Percentiles rank a stretch among this genome's conserved stretches.
Evolutionary conservation across 169 alveolate genomes (phyloP).

Genomic region (Cryptosporidium tyzzeri): DNA sequence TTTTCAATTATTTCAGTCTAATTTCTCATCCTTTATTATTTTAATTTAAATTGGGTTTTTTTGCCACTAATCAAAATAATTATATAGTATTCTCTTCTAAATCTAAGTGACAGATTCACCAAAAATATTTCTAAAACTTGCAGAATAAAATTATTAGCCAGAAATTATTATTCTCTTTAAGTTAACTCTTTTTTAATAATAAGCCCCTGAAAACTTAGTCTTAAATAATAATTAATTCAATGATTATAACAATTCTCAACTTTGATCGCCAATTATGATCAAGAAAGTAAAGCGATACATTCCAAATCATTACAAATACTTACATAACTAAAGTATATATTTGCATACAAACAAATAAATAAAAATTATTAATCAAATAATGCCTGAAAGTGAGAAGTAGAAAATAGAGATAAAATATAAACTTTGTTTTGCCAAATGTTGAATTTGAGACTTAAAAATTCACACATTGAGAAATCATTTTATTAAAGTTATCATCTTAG

Average conservation of each 20-base stretch:
- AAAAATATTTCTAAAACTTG: too few species aligned
- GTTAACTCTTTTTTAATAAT: not conserved
- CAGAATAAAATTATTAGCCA: not conserved
- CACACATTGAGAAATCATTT: not conserved
- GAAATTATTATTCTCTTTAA: not conserved
- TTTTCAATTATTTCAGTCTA: too few species aligned
- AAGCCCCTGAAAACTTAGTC: not conserved
- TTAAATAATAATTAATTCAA: too few species aligned
- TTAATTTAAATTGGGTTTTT: too few species aligned
- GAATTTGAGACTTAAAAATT: slow-evolving; percentile 2
- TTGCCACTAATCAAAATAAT: not conserved
- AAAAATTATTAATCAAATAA: too few species aligned
- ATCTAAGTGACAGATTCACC: too few species aligned
- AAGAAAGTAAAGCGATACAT: not conserved
- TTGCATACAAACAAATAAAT: too few species aligned
- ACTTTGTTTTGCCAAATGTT: not conserved
- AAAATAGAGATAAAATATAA: not conserved
- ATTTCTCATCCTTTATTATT: too few species aligned
- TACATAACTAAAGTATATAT: not conserved
- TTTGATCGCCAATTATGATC: not conserved
- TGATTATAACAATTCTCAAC: too few species aligned
- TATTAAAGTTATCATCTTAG: not conserved
- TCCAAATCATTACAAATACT: not conserved
- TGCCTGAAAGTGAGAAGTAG: not conserved
- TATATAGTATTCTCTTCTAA: not conserved